Conservation (phyloP, 345 rosid genomes). For the Salix suchowensis region DNA sequence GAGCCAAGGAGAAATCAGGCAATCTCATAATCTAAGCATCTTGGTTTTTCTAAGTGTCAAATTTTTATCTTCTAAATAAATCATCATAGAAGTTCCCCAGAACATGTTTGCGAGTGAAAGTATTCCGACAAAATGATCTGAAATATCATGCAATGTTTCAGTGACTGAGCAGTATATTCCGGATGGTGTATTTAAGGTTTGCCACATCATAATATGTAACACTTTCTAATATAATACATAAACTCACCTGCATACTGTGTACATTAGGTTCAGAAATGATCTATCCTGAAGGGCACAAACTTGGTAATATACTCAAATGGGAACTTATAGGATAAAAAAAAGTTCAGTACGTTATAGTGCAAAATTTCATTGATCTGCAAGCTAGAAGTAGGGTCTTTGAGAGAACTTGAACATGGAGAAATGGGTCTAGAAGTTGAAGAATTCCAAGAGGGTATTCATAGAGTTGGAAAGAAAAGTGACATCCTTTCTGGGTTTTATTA, state of each 20-base stretch:
- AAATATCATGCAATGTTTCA: conserved; percentile 18
- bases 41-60: not conserved
- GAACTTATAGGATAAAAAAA: not conserved
- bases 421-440: conserved; percentile 4
- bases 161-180: conserved; percentile 6
- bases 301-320: not conserved
- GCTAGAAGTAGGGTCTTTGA: conserved; percentile 1
- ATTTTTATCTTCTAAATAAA: not conserved
- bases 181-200: not conserved
- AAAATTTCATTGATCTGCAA: conserved; percentile 18
- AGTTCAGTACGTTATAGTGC: not conserved
- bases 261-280: conserved; percentile 67
- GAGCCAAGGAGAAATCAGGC: not conserved
- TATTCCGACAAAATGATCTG: conserved; percentile 71
- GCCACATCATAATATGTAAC: not conserved
- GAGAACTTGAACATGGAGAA: not conserved
- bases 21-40: not conserved
- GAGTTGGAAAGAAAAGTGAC: conserved; percentile 26
- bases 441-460: conserved; percentile 14
- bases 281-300: conserved; percentile 48
- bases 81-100: not conserved
- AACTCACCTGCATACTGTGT: conserved; percentile 53
- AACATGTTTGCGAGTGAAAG: conserved; percentile 23
- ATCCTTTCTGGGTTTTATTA: not conserved
- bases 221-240: not conserved